Percentiles rank a stretch among this genome's conserved stretches.
Conservation (phyloP, 176 grass and related monocot genomes). For the Panicum miliaceum region DNA sequence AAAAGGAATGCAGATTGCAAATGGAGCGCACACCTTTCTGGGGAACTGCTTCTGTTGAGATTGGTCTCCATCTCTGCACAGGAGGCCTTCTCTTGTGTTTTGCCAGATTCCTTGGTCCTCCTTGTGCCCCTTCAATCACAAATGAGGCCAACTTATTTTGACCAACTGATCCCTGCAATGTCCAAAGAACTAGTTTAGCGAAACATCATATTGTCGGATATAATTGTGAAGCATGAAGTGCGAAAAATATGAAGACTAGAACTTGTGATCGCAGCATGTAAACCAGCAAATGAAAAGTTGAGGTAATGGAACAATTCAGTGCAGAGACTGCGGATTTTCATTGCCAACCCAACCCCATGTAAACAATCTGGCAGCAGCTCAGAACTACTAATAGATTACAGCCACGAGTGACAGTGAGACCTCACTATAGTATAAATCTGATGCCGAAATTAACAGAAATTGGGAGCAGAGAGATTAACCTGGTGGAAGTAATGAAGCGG, state of each 20-base stretch:
- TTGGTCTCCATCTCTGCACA: conserved; percentile 57
- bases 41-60: conserved; percentile 57
- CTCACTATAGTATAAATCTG: background rate
- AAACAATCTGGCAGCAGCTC: background rate
- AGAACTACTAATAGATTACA: background rate
- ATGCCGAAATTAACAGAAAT: background rate
- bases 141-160: conserved; percentile 39
- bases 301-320: background rate
- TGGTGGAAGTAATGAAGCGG: conserved; percentile 34
- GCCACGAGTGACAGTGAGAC: background rate
- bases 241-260: background rate
- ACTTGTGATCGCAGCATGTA: background rate
- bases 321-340: background rate
- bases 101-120: conserved; percentile 20
- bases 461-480: conserved; percentile 11
- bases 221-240: background rate
- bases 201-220: background rate
- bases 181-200: background rate
- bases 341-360: background rate
- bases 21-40: conserved; percentile 38
- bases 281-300: background rate
- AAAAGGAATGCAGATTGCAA: background rate
- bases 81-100: conserved; percentile 53
- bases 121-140: conserved; percentile 44
- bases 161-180: conserved; percentile 38